Evolutionary conservation across 805 yeast species (phyloP).

Genomic region (Pichia scutulata): DNA sequence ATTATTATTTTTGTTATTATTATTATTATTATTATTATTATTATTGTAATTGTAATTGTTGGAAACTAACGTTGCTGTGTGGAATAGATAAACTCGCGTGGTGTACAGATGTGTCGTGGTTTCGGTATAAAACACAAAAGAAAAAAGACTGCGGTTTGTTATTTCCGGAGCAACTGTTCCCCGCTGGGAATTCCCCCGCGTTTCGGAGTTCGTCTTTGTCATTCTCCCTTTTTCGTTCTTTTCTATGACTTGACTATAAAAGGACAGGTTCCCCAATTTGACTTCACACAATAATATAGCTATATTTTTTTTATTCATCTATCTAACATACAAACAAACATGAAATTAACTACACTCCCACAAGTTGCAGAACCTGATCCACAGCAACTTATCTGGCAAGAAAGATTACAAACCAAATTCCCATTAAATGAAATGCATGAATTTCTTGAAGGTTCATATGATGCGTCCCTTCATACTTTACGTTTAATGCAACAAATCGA

Average conservation of each 20-base stretch:
- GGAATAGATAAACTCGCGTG: too few relatives aligned
- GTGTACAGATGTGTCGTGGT: too few relatives aligned
- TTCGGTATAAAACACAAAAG: neutral
- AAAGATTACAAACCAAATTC: slow-evolving; percentile 38
- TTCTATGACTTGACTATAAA: neutral
- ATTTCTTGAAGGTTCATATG: slow-evolving; percentile 45
- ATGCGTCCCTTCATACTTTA: slow-evolving; percentile 40
- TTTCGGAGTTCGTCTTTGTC: neutral
- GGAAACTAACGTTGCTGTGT: too few relatives aligned
- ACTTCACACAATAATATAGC: too few relatives aligned
- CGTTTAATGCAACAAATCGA: slow-evolving; percentile 49
- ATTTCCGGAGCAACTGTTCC: neutral
- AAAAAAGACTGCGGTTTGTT: neutral
- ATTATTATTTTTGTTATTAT: neutral
- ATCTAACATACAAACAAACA: slow-evolving; percentile 12
- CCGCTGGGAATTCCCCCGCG: neutral
- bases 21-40: too few relatives aligned
- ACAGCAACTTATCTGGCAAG: slow-evolving; percentile 32
- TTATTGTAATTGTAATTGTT: too few relatives aligned
- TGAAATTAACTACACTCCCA: slow-evolving; percentile 27
- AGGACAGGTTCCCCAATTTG: neutral
- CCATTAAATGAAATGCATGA: slow-evolving; percentile 41
- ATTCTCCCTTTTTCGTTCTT: neutral
- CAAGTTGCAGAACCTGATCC: slow-evolving; percentile 29
- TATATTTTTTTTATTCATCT: neutral